Base-by-base conservation (phyloP, 352 stramenopile species). In the Peronosclerospora sorghi region DNA sequence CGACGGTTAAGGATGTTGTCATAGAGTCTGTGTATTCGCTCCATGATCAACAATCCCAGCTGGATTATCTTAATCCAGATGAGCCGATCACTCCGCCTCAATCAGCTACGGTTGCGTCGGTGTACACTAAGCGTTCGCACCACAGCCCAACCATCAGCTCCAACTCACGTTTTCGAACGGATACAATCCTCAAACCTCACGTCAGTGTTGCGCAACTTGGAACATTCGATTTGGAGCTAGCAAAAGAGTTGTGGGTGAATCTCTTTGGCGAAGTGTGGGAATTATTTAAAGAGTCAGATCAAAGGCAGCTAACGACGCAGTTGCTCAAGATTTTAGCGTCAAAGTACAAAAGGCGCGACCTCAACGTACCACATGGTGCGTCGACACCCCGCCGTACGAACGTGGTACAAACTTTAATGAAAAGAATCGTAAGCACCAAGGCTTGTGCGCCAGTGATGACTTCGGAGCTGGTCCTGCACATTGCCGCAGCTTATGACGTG, bases 291-390 rank as follows among this genome's bases (percentile, higher is more conserved):
- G 30, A 57, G 15, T 45, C 49, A 4, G 70, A 85, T 8, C 74
- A 89, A n/a, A n/a, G n/a, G n/a, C n/a, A n/a, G n/a, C n/a, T n/a
- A n/a, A n/a, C n/a, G n/a, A n/a, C n/a, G n/a, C 75, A 76, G 46
- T 41, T 94, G 20, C 54, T 83, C 37, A 88, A 84, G 48, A 71
- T 86, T 36, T 44, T 95, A 8, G 81, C 83, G 35, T 88, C 76
- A 24, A 88, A 88, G 48, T 94, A 90, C 61, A 87, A 92, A 48
- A 86, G 86, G 30, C 76, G 81, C 14, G 78, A 95, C 37, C 53
- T 95, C 0, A 78, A 85, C 27, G 61, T 91, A 15, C 82, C 80
- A 26, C 48, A 87, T 2, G 59, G 56, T 9, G 51, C 50, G 10
- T 61, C 59, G 1, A 55, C 46, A 26, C 68, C 71, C 20, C 59